Evolutionary conservation across 306 rosid genomes (phyloP), one percentile per base, ranked within the genome.

Genomic region (Luffa acutangula): DNA sequence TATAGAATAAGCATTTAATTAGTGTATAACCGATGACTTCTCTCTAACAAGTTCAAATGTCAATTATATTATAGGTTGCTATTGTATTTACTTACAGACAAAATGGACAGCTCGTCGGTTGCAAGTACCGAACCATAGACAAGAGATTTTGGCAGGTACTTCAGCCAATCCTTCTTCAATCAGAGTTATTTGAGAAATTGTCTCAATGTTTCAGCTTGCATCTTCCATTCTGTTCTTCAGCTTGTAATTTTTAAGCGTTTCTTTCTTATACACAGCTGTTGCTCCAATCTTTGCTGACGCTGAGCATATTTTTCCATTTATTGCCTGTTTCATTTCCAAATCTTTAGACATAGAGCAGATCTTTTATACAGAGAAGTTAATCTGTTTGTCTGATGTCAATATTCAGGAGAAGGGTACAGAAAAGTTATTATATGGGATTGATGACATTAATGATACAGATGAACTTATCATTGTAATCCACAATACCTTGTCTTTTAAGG

Each of bases 101-200:
- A 80, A 87, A 89, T 52, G 98, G 97, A 51, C 83, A 77, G 71
- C 83, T 88, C 18, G 95, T 92, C 78, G 95, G 97, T 75, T 94
- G 98, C 89, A 94, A 92, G 87, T 94, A 87, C 78, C 88, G 98
- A 82, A 83, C 93, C 9, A 20, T 82, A 62, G 88, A 65, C 25
- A 94, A 91, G 88, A 88, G 85, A 79, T 94, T 88, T 87, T 92
- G 98, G 98, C 93, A 85, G 98, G 98, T 94, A 89, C 9, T 17
- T 12, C 7, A 48, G 75, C 63, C 82, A 52, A 73, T 72, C 8
- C 62, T 80, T 51, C 13, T 25, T 45, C 77, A 36, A 52, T 9
- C 20, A 56, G 20, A 63, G 14, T 9, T 43, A 75, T 51, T 36
- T 57, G 15, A 51, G 63, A 49, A 51, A 33, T 52, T 71, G 18